phyloP scores from a whole-genome alignment of 495 filamentous ascomycete species.

The Astrocystis sublimbata region DNA sequence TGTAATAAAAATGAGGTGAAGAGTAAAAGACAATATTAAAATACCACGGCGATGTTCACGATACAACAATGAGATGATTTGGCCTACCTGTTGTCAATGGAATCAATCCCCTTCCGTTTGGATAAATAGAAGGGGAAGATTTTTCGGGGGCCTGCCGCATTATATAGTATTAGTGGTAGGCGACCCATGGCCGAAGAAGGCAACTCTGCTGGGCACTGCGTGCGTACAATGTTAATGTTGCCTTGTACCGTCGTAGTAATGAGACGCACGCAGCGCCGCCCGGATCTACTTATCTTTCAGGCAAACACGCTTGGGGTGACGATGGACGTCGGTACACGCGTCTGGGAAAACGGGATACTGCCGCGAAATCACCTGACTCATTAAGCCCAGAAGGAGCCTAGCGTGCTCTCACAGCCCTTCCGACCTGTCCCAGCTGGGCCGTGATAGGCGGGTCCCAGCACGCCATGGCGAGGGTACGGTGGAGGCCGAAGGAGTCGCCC shows the following conservation, averaged over 20 bases:
- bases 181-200: constrained; percentile 32
- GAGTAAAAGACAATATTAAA: neutral
- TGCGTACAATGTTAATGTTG: no score
- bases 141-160: constrained; percentile 24
- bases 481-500: constrained; percentile 2
- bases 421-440: constrained; percentile 3
- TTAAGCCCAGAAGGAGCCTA: constrained; percentile 26
- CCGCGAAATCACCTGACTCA: constrained; percentile 36
- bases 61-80: constrained; percentile 2
- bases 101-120: constrained; percentile 5
- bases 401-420: constrained; percentile 12
- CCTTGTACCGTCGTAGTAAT: constrained; percentile 14
- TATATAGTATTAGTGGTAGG: constrained; percentile 35
- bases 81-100: constrained; percentile 14
- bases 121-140: constrained; percentile 15
- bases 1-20: neutral
- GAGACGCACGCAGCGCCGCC: constrained; percentile 11
- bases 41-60: no score
- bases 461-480: neutral
- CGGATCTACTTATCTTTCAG: constrained; percentile 25
- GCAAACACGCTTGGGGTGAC: constrained; percentile 36
- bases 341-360: constrained; percentile 29
- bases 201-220: constrained; percentile 17
- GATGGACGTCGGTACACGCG: constrained; percentile 37
- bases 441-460: constrained; percentile 8